Conservation (phyloP, 2,329 filamentous ascomycete species). For the Penicillium sclerotiorum region DNA sequence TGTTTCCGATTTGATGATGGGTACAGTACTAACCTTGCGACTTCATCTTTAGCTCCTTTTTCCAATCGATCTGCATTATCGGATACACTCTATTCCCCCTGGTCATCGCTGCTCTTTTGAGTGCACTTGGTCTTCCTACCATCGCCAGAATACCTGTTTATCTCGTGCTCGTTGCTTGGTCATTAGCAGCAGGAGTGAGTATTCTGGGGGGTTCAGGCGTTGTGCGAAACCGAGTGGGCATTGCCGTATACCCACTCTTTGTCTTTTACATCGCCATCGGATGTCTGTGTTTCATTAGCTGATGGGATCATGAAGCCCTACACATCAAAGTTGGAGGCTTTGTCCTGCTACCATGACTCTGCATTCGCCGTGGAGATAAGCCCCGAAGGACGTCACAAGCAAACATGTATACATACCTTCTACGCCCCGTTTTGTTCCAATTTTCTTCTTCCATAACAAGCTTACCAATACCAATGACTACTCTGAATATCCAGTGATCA, state of each 20-base stretch:
- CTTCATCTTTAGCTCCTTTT: conserved; percentile 74
- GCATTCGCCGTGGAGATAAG: no score
- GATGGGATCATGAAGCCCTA: background rate
- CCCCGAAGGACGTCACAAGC: no score
- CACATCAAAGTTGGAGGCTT: no score
- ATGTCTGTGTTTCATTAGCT: conserved; percentile 97
- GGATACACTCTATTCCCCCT: conserved; percentile 97
- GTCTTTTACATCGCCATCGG: conserved; percentile 93
- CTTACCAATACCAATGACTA: no score
- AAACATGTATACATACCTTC: no score
- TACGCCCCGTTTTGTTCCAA: no score
- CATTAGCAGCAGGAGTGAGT: conserved; percentile 90
- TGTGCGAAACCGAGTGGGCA: conserved; percentile 87
- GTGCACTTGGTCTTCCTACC: conserved; percentile 75
- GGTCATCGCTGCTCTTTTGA: conserved; percentile 88
- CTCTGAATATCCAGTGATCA: no score
- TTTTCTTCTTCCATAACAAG: no score
- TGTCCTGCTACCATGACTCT: no score
- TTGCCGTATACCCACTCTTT: conserved; percentile 92
- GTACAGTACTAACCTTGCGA: conserved; percentile 20
- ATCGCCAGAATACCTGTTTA: conserved; percentile 90
- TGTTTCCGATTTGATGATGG: background rate
- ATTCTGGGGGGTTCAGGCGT: conserved; percentile 95
- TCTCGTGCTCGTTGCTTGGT: conserved; percentile 85
- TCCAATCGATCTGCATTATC: conserved; percentile 96